Conservation (phyloP, 116 monocot genomes). For the Posidonia oceanica region DNA sequence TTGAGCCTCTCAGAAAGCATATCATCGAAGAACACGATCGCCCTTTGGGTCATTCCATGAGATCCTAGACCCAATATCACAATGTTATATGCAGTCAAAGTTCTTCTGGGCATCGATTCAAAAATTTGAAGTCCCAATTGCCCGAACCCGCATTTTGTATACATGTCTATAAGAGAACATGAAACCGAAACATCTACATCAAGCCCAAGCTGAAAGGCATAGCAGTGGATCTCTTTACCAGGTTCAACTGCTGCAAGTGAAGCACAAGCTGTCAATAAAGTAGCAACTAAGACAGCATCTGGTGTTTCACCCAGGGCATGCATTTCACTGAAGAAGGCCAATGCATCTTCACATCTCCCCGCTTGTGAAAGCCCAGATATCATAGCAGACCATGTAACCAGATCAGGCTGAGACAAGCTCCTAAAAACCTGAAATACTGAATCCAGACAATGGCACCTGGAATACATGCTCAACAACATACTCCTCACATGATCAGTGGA, state of each 20-base stretch:
- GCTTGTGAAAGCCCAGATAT: slow-evolving; percentile 36
- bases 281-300: slow-evolving; percentile 41
- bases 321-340: slow-evolving; percentile 39
- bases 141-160: slow-evolving; percentile 56
- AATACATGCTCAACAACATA: slow-evolving; percentile 58
- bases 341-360: slow-evolving; percentile 20
- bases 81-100: slow-evolving; percentile 32
- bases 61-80: slow-evolving; percentile 43
- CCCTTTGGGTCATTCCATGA: slow-evolving; percentile 28
- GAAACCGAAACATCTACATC: slow-evolving; percentile 23
- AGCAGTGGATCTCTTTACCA: slow-evolving; percentile 42
- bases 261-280: slow-evolving; percentile 41
- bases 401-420: slow-evolving; percentile 23
- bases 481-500: slow-evolving; percentile 35
- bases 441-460: slow-evolving; percentile 30
- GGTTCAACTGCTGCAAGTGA: slow-evolving; percentile 13
- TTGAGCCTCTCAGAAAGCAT: slow-evolving; percentile 26
- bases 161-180: slow-evolving; percentile 45
- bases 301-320: slow-evolving; percentile 13
- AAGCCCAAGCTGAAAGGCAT: slow-evolving; percentile 19
- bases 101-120: slow-evolving; percentile 27
- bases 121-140: slow-evolving; percentile 28
- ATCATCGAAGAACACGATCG: slow-evolving; percentile 26
- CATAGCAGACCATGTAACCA: slow-evolving; percentile 67
- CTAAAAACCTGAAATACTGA: slow-evolving; percentile 29